Percentiles rank a stretch among this genome's conserved stretches.
Evolutionary conservation across 2,329 filamentous ascomycete genomes (phyloP).

Genomic region (Ascocoryne sarcoides): DNA sequence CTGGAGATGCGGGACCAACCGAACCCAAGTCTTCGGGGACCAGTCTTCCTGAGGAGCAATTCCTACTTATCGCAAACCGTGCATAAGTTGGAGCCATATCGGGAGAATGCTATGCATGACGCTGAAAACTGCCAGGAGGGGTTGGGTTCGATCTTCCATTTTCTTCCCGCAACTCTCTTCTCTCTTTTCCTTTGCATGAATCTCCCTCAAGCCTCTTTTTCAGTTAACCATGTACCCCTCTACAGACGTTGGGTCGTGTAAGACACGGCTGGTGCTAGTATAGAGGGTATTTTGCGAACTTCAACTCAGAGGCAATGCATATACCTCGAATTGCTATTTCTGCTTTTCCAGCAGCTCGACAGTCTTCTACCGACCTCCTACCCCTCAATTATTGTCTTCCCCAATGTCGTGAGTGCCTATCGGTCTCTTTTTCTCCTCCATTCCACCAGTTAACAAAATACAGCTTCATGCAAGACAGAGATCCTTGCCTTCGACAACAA

Average conservation of each 20-base stretch:
- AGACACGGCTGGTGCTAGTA: background rate
- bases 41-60: background rate
- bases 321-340: too few species aligned
- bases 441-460: conserved; percentile 1
- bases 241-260: conserved; percentile 8
- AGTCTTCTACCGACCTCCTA: too few species aligned
- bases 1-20: background rate
- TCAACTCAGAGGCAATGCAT: too few species aligned
- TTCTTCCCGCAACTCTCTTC: too few species aligned
- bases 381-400: conserved; percentile 19
- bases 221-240: conserved; percentile 15
- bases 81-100: too few species aligned
- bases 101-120: too few species aligned
- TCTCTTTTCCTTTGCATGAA: background rate
- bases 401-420: conserved; percentile 18
- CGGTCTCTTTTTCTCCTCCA: background rate
- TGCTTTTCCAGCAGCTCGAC: too few species aligned
- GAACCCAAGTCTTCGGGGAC: background rate
- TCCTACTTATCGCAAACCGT: too few species aligned
- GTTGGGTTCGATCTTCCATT: too few species aligned
- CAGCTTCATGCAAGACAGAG: conserved; percentile 19
- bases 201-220: conserved; percentile 15
- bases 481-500: conserved; percentile 10
- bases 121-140: too few species aligned
- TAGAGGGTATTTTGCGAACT: too few species aligned